Base-by-base conservation (phyloP, 805 yeast genomes). In the Saitoella complicata region DNA sequence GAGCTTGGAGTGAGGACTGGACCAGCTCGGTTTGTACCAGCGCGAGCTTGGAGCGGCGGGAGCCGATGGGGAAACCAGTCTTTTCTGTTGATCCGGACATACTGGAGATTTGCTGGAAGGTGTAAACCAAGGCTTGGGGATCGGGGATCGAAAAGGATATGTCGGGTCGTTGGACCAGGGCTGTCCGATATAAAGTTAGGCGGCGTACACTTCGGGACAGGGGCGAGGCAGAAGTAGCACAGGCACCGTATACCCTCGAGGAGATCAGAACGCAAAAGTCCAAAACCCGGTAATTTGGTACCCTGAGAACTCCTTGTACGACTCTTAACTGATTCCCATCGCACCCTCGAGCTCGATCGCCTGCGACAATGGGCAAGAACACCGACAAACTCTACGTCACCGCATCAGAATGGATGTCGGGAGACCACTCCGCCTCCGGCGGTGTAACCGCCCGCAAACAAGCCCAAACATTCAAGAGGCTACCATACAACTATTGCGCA, bases 41-140 rank as follows among this genome's bases (percentile, higher is more conserved):
- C 1, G 98, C 98, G 51, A 91, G 68, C 53, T 73, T 70, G 12
- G 95, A 84, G 60, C 80, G 79, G 60, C 98, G 75, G 30, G 97
- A 94, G 34, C 97, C 98, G 31, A 91, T 12, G 30, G 43, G 38
- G 29, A 11, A 11, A 33, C 36, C 4, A 3, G 36, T 9, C 3
- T 9, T 11, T 3, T 33, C 11, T 33, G 36, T 4, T 33, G 11
- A 33, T 33, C 21, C 21, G 4, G 21, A 21, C 21, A 21, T 21
- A 2, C 21, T 21, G 21, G 21, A 21, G 21, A 3, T 21, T 3
- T 3, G 4, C 4, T 21, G 21, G 21, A 21, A 21, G 4, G 21
- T 21, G 21, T 3, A 21, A 21, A 4, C 21, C 2, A 21, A 21
- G 21, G 21, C 21, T 21, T 21, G 4, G 21, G 21, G 21, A 21